Base-by-base conservation (phyloP, 768 basidiomycete genomes). In the Mycena latifolia region DNA sequence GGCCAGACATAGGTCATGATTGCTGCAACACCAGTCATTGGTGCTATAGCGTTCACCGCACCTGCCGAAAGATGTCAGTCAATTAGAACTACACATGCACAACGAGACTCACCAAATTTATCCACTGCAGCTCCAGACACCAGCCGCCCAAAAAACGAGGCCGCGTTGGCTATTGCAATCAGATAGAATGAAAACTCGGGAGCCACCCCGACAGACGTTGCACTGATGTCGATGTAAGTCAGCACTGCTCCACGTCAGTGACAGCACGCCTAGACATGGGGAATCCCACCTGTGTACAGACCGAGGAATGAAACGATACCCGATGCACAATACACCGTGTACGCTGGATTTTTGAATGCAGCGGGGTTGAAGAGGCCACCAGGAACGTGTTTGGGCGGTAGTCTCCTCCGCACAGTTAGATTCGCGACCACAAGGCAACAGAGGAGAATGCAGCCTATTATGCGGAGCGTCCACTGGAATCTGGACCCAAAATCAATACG, bases 1-100 rank as follows among this genome's bases (percentile, higher is more conserved):
- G 93, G 93, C 93, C 93, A 95, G 8, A 81, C 79, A 69, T 88
- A 89, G 0, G 92, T 92, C 56, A 89, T 71, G 31, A 88, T 74
- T 0, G 84, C 90, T 0, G 89, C 87, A 2, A 85, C 45, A 20
- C 81, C 63, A 0, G 86, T 89, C 48, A 89, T 87, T 0, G 92
- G 90, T 15, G 83, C 83, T 81, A 93, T 88, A 31, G 90, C 79
- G 66, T 91, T 94, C 65, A 92, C 79, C 0, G 88, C 75, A 24
- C 93, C 93, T 89, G 55, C 1, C 3, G 35, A 29, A 24, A 41
- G 9, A n/a, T n/a, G 33, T 35, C 6, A 35, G 14, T 27, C 37
- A 20, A 10, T 5, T 33, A 12, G 51, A 47, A 27, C 47, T 18
- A 18, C 4, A 0, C 11, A 12, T 7, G 45, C n/a, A n/a, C n/a